Evolutionary conservation across 164 flowering plant species (phyloP), one percentile per base, ranked within the genome.

Genomic region (Aristolochia contorta): DNA sequence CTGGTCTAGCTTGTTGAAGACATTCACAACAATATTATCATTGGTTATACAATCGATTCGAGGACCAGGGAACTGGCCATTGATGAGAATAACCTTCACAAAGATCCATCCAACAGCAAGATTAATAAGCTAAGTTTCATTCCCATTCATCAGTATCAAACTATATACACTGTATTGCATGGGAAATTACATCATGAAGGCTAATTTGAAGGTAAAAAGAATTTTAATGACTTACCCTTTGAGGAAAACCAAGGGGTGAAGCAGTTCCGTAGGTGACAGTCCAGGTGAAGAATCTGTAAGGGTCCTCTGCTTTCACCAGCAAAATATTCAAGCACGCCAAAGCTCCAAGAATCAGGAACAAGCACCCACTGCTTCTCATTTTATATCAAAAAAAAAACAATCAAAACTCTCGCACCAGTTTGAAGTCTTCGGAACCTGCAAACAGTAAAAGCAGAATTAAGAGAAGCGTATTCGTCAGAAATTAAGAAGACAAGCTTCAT

Each of bases 261-360:
- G 27, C 27, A 53, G 15, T 15, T 16, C 56, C 30, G 32, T 22
- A 53, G 16, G 56, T 53, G 6, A 53, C 56, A 22, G 23, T 53
- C 56, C 56, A 53, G 14, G 20, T 22, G 30, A 53, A 53, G 56
- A 53, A 53, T 53, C 56, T 53, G 22, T 53, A 53, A n/a, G 56
- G 56, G 18, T 53, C 56, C 1, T 53, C 56, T 5, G 23, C 56
- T 22, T 53, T 22, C 3, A 22, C 56, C 23, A 6, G 16, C 6
- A 53, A 16, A 7, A 20, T 27, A 23, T n/a, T 50, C 12, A 23
- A 53, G 56, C 23, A 53, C 32, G 43, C 43, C 43, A 37, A 37
- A 37, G 43, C 43, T 37, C 43, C 43, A 3, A 37, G 7, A 37
- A 37, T 37, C 1, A 37, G 43, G 43, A 37, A 37, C 43, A 37